These are phyloP conservation scores for Saccharomycopsis sp. DNA, from an alignment of 805 yeast species.

Conservation along the genomic window DNA sequence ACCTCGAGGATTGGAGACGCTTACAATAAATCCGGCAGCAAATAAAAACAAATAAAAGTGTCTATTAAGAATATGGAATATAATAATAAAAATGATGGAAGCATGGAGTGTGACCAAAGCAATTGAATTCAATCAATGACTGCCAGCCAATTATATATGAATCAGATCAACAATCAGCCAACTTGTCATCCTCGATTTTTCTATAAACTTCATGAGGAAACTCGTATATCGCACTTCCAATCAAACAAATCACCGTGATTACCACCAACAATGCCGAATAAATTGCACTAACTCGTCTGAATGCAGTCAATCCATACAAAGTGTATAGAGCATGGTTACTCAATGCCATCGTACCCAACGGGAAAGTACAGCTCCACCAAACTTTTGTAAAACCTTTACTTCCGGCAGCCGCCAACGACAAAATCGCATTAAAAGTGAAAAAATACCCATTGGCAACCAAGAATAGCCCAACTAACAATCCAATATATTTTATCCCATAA, in stretches of 20 bases:
- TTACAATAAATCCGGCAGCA: no score
- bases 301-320: constrained; percentile 45
- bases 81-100: no score
- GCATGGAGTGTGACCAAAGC: no score
- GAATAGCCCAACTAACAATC: constrained; percentile 37
- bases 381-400: constrained; percentile 38
- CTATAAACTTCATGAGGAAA: constrained; percentile 25
- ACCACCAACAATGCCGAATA: constrained; percentile 48
- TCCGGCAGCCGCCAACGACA: constrained; percentile 30
- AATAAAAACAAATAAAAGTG: no score
- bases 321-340: constrained; percentile 47
- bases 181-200: background rate
- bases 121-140: no score
- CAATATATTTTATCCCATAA: constrained; percentile 24
- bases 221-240: constrained; percentile 29
- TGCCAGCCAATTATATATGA: no score
- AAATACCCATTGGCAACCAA: constrained; percentile 52
- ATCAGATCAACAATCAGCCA: no score
- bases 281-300: constrained; percentile 55
- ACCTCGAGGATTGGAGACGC: no score
- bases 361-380: constrained; percentile 88
- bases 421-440: constrained; percentile 40
- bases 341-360: constrained; percentile 73
- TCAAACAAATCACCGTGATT: constrained; percentile 38
- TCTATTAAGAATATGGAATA: no score